A percentile compares a stretch with the other conserved stretches of the same genome.
phyloP scores from a whole-genome alignment of 1,284 basidiomycete genomes.

The Microbotryum intermedium region DNA sequence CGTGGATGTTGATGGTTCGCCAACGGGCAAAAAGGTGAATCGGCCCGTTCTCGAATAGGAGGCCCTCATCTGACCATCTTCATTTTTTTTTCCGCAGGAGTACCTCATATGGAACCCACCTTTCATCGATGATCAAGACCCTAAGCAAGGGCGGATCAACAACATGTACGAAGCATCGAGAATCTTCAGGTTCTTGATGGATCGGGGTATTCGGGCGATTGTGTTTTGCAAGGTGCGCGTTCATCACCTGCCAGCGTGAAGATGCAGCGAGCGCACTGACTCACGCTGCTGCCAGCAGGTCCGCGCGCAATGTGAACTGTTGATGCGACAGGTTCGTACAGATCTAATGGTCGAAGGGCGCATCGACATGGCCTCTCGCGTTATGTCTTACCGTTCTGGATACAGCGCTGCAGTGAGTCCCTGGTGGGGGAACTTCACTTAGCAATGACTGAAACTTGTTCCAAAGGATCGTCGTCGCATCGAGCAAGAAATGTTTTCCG shows the following conservation, averaged over 20 bases:
- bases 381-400: slow-evolving; percentile 78
- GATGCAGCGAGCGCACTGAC: too few relatives aligned
- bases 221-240: slow-evolving; percentile 70
- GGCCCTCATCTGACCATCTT: neutral
- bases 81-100: slow-evolving; percentile 44
- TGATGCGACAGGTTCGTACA: slow-evolving; percentile 67
- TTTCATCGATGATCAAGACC: slow-evolving; percentile 52
- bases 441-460: neutral
- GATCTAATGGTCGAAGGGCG: slow-evolving; percentile 67
- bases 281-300: slow-evolving; percentile 45
- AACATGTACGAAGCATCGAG: slow-evolving; percentile 63
- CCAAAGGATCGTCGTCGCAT: slow-evolving; percentile 68
- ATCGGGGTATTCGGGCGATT: slow-evolving; percentile 68
- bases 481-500: slow-evolving; percentile 76
- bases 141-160: slow-evolving; percentile 52
- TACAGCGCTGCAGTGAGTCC: slow-evolving; percentile 50
- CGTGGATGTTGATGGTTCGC: slow-evolving; percentile 73
- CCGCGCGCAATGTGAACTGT: slow-evolving; percentile 69
- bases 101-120: slow-evolving; percentile 65
- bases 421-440: neutral
- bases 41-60: neutral
- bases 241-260: neutral
- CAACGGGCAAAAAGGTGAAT: slow-evolving; percentile 60
- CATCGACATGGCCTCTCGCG: slow-evolving; percentile 62
- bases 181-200: slow-evolving; percentile 73